These are phyloP conservation scores for Plasmodium yoelii DNA, from an alignment of 169 alveolate species.

Conservation along the genomic window DNA sequence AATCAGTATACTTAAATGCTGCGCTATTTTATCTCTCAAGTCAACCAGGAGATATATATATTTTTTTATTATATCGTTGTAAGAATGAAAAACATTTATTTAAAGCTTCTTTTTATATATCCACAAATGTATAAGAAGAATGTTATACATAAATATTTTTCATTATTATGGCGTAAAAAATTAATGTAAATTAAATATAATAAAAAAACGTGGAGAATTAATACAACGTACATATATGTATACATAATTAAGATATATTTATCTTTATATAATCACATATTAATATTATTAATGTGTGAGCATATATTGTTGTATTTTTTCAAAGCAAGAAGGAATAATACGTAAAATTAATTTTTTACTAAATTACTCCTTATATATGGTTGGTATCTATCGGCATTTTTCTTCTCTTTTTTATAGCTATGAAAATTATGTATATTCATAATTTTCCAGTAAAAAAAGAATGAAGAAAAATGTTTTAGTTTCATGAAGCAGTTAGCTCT, in stretches of 20 bases:
- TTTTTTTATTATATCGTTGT: neutral
- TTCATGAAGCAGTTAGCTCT: constrained; percentile 72
- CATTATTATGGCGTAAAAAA: too few relatives aligned
- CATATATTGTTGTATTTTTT: neutral
- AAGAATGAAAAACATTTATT: too few relatives aligned
- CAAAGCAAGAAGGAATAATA: constrained; percentile 51
- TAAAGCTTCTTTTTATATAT: neutral
- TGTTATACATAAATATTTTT: too few relatives aligned
- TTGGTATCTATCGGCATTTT: constrained; percentile 66
- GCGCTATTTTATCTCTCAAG: constrained; percentile 74
- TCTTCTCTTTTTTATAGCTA: neutral
- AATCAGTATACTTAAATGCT: constrained; percentile 53
- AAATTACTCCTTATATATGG: constrained; percentile 22
- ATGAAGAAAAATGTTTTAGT: constrained; percentile 14
- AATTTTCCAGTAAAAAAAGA: neutral
- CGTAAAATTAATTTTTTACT: neutral
- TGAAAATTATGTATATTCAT: neutral
- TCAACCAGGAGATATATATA: constrained; percentile 61
- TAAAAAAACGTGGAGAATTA: neutral
- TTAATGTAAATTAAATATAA: neutral
- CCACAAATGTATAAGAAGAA: too few relatives aligned
- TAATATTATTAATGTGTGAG: neutral
- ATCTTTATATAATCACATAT: neutral
- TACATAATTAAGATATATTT: neutral
- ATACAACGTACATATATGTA: neutral